These are phyloP conservation scores for Phytophthora citrophthora DNA, from an alignment of 352 stramenopile genomes.

Conservation along the genomic window DNA sequence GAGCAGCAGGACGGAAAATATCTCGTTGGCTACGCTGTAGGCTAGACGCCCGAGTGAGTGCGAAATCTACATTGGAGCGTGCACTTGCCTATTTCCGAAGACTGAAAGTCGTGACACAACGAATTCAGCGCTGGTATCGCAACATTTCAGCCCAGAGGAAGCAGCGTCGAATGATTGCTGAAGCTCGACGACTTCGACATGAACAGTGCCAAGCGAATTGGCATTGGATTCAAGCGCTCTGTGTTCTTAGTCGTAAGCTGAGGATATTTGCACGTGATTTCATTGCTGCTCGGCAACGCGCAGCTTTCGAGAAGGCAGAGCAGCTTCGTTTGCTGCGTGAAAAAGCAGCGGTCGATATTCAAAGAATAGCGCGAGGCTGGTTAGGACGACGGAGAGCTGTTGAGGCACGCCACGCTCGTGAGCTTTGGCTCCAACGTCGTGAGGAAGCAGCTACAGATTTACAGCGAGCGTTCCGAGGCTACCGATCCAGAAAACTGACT, in stretches of 20 bases:
- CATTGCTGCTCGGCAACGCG: conserved; percentile 42
- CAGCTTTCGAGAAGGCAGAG: conserved; percentile 46
- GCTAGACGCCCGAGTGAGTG: conserved; percentile 37
- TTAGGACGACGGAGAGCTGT: conserved; percentile 40
- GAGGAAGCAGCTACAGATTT: conserved; percentile 36
- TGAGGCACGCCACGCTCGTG: conserved; percentile 20
- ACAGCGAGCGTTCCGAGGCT: conserved; percentile 52
- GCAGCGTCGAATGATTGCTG: conserved; percentile 33
- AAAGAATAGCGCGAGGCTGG: conserved; percentile 48
- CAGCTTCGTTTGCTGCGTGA: conserved; percentile 36
- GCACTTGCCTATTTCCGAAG: conserved; percentile 50
- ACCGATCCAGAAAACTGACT: conserved; percentile 25
- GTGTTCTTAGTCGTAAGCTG: conserved; percentile 36
- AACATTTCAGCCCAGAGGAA: conserved; percentile 28
- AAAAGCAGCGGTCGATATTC: conserved; percentile 41
- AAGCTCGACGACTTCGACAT: conserved; percentile 30
- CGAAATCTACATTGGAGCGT: conserved; percentile 50
- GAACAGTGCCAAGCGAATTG: conserved; percentile 38
- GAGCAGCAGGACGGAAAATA: conserved; percentile 45
- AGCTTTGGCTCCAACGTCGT: conserved; percentile 23
- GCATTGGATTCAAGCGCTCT: conserved; percentile 37
- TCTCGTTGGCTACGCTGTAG: conserved; percentile 50
- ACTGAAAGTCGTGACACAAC: conserved; percentile 45
- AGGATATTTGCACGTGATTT: conserved; percentile 41
- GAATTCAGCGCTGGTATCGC: conserved; percentile 65